Conservation (phyloP, 257 asterid genomes). For the Lithospermum erythrorhizon region DNA sequence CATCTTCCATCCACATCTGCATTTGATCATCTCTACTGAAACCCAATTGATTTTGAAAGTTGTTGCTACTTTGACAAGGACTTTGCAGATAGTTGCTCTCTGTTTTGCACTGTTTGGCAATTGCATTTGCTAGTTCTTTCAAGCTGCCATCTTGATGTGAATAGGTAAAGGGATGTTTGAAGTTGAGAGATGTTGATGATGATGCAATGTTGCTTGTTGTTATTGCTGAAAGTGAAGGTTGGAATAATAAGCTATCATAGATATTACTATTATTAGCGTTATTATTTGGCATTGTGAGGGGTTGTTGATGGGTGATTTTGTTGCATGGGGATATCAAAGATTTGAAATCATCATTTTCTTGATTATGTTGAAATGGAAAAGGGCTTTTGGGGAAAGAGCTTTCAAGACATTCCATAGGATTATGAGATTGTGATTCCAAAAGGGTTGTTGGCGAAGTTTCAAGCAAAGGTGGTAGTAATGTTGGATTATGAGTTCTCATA, state of each 20-base stretch:
- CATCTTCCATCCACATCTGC: not conserved
- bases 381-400: slow-evolving; percentile 6
- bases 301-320: slow-evolving; percentile 1
- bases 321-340: no score
- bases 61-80: not conserved
- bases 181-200: not conserved
- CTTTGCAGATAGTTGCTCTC: not conserved
- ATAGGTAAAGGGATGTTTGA: not conserved
- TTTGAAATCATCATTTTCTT: slow-evolving; percentile 2
- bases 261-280: not conserved
- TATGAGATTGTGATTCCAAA: not conserved
- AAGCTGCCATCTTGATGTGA: not conserved
- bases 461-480: slow-evolving; percentile 7
- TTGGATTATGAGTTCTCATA: not conserved
- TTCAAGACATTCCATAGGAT: not conserved
- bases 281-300: not conserved
- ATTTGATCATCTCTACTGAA: not conserved
- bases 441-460: not conserved
- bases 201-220: not conserved
- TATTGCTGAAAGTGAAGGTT: not conserved
- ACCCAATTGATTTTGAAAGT: not conserved
- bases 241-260: not conserved
- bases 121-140: not conserved
- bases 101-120: slow-evolving; percentile 6
- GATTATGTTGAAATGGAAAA: not conserved